Conservation (phyloP, 345 rosid species). For the Eucalyptus polyanthemos region DNA sequence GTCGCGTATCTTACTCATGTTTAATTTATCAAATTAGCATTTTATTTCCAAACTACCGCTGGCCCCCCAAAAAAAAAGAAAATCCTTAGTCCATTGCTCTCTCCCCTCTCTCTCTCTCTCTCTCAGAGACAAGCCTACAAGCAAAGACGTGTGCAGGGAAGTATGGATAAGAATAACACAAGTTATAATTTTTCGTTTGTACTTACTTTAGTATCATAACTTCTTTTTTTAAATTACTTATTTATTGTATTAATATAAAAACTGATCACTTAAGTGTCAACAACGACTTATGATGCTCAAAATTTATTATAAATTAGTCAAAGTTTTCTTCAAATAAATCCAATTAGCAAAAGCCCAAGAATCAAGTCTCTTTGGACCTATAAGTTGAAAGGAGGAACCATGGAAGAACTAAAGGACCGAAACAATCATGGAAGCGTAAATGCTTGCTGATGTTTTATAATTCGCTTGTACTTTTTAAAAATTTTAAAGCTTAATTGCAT, state of each 20-base stretch:
- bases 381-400: neutral
- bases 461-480: accelerated
- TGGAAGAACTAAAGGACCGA: neutral
- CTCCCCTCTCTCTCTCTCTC: accelerated
- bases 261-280: accelerated
- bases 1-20: neutral
- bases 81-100: neutral
- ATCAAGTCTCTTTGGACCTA: neutral
- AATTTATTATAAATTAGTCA: neutral
- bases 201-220: accelerated
- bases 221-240: neutral
- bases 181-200: accelerated
- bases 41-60: neutral
- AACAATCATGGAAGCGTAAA: accelerated
- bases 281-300: accelerated
- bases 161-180: neutral
- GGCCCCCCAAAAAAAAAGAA: neutral
- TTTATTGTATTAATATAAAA: accelerated
- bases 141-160: neutral
- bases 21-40: neutral
- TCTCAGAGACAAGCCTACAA: neutral
- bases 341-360: neutral
- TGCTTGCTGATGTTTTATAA: accelerated
- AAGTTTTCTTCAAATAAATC: neutral
- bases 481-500: accelerated